These are phyloP conservation scores for Xerocomus brunneocitrinus DNA, from an alignment of 768 basidiomycete genomes.

Conservation along the genomic window DNA sequence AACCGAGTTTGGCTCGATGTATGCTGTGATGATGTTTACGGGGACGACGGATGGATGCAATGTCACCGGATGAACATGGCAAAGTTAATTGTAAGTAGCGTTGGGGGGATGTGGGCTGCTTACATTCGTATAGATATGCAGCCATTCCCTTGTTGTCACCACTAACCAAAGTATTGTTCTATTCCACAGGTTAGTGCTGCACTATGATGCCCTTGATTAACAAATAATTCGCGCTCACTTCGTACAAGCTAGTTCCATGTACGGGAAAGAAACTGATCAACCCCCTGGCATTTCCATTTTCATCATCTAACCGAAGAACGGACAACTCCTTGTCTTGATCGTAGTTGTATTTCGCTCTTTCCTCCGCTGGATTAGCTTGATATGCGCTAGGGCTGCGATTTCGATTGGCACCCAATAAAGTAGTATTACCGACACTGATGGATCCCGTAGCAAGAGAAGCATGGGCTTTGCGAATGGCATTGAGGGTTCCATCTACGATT, in stretches of 20 bases:
- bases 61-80: not conserved
- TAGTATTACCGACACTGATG: slow-evolving; percentile 64
- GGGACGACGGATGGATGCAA: not conserved
- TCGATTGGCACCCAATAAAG: slow-evolving; percentile 61
- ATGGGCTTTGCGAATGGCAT: slow-evolving; percentile 66
- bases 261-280: slow-evolving; percentile 74
- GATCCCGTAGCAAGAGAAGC: slow-evolving; percentile 53
- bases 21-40: slow-evolving; percentile 35
- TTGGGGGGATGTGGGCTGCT: slow-evolving; percentile 9
- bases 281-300: slow-evolving; percentile 53
- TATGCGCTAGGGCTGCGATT: slow-evolving; percentile 78
- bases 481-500: slow-evolving; percentile 65
- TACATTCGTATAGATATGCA: slow-evolving; percentile 72
- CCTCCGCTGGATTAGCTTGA: slow-evolving; percentile 65
- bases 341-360: slow-evolving; percentile 60
- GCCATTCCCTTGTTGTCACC: slow-evolving; percentile 86
- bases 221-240: slow-evolving; percentile 35
- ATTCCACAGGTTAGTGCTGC: not conserved
- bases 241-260: slow-evolving; percentile 77
- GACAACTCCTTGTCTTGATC: slow-evolving; percentile 76
- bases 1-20: slow-evolving; percentile 56
- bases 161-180: slow-evolving; percentile 84
- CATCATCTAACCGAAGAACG: slow-evolving; percentile 61
- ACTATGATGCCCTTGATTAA: not conserved
- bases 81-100: not conserved